phyloP scores from a whole-genome alignment of 2,329 filamentous ascomycete species.

The Pseudogymnoascus sp. region DNA sequence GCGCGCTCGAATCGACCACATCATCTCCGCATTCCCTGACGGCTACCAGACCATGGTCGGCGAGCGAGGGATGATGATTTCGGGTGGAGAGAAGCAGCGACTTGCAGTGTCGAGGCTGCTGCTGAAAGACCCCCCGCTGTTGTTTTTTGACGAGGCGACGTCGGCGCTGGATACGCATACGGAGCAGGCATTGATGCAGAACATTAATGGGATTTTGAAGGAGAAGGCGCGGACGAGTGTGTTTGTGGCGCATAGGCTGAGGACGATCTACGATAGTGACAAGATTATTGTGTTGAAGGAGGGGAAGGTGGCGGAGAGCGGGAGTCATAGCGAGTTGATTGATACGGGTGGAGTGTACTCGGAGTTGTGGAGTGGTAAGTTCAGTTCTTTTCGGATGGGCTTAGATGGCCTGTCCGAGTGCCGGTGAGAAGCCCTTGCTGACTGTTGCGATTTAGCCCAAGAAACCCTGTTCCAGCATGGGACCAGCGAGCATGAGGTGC shows the following conservation, averaged over 20 bases:
- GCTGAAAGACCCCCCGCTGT: constrained; percentile 78
- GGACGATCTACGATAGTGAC: constrained; percentile 91
- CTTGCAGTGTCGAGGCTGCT: constrained; percentile 76
- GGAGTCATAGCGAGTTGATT: constrained; percentile 78
- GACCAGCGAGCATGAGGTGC: constrained; percentile 35
- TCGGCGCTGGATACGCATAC: constrained; percentile 90
- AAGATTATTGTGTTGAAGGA: constrained; percentile 84
- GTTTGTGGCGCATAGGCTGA: constrained; percentile 85
- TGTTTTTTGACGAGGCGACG: constrained; percentile 95
- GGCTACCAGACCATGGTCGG: constrained; percentile 88
- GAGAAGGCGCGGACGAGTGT: constrained; percentile 87
- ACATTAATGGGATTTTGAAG: constrained; percentile 86
- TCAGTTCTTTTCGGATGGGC: not conserved
- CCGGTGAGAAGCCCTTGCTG: constrained; percentile 3
- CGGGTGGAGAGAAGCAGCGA: constrained; percentile 87
- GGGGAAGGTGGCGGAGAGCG: constrained; percentile 78
- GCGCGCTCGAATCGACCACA: constrained; percentile 78
- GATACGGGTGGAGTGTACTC: constrained; percentile 74
- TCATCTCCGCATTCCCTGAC: constrained; percentile 71
- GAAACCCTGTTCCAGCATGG: constrained; percentile 50
- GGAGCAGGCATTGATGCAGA: constrained; percentile 79
- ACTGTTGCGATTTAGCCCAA: constrained; percentile 42
- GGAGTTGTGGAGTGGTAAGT: constrained; percentile 81
- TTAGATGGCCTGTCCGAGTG: not conserved
- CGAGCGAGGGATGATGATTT: constrained; percentile 94